Conservation (phyloP, 495 filamentous ascomycete species). For the Cercophora sp. region DNA sequence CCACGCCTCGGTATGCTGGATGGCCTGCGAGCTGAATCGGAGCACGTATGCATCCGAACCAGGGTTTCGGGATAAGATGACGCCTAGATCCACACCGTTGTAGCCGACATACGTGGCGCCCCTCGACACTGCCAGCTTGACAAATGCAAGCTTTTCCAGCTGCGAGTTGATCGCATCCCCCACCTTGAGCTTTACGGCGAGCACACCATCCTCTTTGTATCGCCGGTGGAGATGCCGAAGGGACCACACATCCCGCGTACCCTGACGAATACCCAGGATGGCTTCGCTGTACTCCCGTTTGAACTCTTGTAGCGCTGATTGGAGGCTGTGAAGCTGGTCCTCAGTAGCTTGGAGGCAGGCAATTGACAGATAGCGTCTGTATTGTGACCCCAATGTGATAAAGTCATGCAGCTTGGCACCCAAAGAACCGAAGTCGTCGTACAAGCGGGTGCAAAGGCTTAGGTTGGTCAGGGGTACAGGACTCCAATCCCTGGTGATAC, state of each 20-base stretch:
- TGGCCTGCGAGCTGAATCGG: background rate
- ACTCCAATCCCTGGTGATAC: no score
- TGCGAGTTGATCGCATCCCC: background rate
- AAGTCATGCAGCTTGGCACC: background rate
- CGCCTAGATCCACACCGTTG: background rate
- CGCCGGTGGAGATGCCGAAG: no score
- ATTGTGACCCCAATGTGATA: background rate
- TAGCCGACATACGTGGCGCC: background rate
- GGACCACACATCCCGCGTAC: background rate
- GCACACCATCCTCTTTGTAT: no score
- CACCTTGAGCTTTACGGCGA: background rate
- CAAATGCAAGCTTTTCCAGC: background rate
- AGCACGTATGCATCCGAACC: background rate
- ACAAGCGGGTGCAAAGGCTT: background rate
- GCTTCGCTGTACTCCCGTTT: background rate
- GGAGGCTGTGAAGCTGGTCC: background rate
- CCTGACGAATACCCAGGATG: background rate
- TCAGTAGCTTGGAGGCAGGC: background rate
- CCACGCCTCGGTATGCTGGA: slow-evolving; percentile 13
- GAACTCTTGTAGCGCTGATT: background rate
- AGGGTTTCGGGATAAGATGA: background rate
- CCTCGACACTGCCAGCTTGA: background rate
- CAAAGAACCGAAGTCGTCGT: background rate
- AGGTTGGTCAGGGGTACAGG: background rate
- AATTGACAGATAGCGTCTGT: background rate